These are phyloP conservation scores for Jatropha multifida DNA, from an alignment of 441 rosid genomes.

Conservation along the genomic window DNA sequence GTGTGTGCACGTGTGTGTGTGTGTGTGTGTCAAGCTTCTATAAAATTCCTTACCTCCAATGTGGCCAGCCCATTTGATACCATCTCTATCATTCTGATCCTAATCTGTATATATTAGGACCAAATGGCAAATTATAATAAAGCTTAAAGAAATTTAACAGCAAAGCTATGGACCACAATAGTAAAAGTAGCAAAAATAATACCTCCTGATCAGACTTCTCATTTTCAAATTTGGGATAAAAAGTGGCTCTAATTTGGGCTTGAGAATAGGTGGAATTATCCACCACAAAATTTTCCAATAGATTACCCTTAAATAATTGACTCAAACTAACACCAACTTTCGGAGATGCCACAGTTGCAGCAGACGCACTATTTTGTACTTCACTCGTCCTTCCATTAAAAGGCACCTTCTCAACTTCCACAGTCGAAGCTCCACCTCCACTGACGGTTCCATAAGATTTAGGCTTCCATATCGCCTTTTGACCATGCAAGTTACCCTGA, in stretches of 20 bases:
- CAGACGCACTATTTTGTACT: conserved; percentile 23
- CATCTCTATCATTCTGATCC: conserved; percentile 85
- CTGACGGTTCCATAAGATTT: conserved; percentile 55
- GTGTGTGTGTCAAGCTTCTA: background rate
- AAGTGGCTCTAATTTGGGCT: conserved; percentile 91
- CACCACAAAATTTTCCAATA: conserved; percentile 59
- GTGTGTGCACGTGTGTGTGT: too few species aligned
- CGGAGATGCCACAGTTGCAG: conserved; percentile 15
- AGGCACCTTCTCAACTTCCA: conserved; percentile 24
- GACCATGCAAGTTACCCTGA: conserved; percentile 20
- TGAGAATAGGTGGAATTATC: conserved; percentile 59
- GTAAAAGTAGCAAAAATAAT: background rate
- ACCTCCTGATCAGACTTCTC: conserved; percentile 99
- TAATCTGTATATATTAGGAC: conserved; percentile 44
- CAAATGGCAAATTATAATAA: background rate
- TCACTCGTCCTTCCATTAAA: conserved; percentile 24
- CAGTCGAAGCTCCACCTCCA: conserved; percentile 22
- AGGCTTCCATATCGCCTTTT: conserved; percentile 48
- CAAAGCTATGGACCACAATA: background rate
- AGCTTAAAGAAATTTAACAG: background rate
- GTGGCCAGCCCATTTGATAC: conserved; percentile 80
- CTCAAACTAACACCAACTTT: conserved; percentile 40
- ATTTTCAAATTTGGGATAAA: conserved; percentile 96
- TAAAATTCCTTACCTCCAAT: conserved; percentile 59
- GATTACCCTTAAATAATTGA: conserved; percentile 41